These are phyloP conservation scores for Aspergillus felis DNA, from an alignment of 2,329 filamentous ascomycete species.

Conservation along the genomic window DNA sequence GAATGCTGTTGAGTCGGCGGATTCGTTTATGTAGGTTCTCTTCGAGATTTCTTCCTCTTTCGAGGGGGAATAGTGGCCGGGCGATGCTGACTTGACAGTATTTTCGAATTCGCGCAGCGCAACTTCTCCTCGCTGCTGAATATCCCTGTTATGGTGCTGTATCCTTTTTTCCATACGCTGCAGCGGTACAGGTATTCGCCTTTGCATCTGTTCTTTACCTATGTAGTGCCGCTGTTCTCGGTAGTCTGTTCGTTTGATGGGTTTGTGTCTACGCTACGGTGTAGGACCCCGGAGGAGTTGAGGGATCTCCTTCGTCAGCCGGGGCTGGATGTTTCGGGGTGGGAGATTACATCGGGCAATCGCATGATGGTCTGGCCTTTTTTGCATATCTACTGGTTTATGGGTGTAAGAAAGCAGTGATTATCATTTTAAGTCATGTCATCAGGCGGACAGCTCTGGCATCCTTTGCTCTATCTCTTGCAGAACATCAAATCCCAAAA, in stretches of 20 bases:
- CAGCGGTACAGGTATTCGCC: slow-evolving; percentile 45
- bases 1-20: slow-evolving; percentile 38
- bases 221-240: slow-evolving; percentile 62
- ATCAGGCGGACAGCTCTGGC: background rate
- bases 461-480: background rate
- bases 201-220: slow-evolving; percentile 61
- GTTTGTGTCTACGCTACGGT: slow-evolving; percentile 62
- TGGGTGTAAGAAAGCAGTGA: slow-evolving; percentile 8
- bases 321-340: slow-evolving; percentile 8
- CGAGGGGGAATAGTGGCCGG: no score
- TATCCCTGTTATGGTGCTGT: slow-evolving; percentile 27
- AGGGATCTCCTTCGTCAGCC: slow-evolving; percentile 50
- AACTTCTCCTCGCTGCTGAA: slow-evolving; percentile 15
- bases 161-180: slow-evolving; percentile 23
- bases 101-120: slow-evolving; percentile 13
- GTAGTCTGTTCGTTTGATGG: slow-evolving; percentile 68
- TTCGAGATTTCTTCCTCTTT: no score
- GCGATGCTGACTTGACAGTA: slow-evolving; percentile 1
- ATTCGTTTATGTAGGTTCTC: slow-evolving; percentile 21
- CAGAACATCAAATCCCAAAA: slow-evolving; percentile 10
- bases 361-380: slow-evolving; percentile 17
- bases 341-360: slow-evolving; percentile 20
- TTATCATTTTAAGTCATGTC: background rate
- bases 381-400: slow-evolving; percentile 16
- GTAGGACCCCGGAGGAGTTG: slow-evolving; percentile 64